Base-by-base conservation (phyloP, 1,284 basidiomycete species). In the Phylloboletellus chloephorus region DNA sequence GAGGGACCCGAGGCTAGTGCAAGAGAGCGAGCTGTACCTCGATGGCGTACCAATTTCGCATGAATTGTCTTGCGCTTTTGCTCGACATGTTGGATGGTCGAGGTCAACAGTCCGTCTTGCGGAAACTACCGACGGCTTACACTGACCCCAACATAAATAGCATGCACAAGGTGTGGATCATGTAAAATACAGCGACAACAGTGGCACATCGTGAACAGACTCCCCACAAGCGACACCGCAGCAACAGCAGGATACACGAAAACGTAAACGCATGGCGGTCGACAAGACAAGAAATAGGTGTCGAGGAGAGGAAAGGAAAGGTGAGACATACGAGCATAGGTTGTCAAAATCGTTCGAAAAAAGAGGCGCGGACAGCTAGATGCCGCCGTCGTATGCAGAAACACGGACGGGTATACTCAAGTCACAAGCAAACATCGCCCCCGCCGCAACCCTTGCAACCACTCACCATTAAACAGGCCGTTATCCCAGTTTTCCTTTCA, bases 11-110 rank as follows among this genome's bases (percentile, higher is more conserved):
- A 37, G 15, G 19, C 22, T 13, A 16, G 25, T 7, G n/a, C 11
- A 17, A 49, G 25, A 31, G 41, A 21, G 12, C 38, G 13, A 23
- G 62, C 67, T 15, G 20, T 48, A 85, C 86, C 82, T 88, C 85
- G 53, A 88, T 69, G 67, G 85, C 85, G 57, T 74, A 87, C 85
- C 86, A 88, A 67, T 87, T 71, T 67, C 74, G 82, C 74, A 82
- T 72, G 54, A 82, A 73, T 15, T 54, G 39, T 39, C 49, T 59
- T 17, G 12, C 21, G 44, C 61, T 46, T 42, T 41, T 51, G 41
- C 30, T 37, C 22, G 48, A 48, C 61, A 63, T 65, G 43, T 47
- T 52, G 31, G 24, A 43, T 32, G 37, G 23, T 56, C 3, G 12
- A 34, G 43, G 38, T 32, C 25, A 21, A 26, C 20, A 13, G 28